A percentile compares a stretch with the other conserved stretches of the same genome.
These are phyloP conservation scores for Hyphodiscus sp. DNA, from an alignment of 2,329 filamentous ascomycete species.

Conservation along the genomic window DNA sequence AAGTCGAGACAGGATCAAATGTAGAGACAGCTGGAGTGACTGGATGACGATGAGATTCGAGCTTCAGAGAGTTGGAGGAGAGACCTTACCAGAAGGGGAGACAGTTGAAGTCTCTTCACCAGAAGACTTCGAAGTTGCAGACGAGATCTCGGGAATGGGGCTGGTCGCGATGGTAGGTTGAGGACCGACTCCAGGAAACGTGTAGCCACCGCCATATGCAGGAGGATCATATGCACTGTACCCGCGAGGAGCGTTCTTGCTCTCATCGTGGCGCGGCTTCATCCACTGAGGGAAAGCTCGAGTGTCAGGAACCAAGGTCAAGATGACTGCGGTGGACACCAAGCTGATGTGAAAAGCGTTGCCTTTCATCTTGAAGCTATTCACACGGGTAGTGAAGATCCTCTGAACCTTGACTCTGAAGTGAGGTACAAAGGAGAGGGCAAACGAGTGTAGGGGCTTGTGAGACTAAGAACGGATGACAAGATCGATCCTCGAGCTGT, in stretches of 20 bases:
- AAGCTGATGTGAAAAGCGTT: conserved; percentile 10
- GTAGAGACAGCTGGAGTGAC: neutral
- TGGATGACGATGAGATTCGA: neutral
- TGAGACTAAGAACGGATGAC: conserved; percentile 14
- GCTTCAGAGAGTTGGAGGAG: neutral
- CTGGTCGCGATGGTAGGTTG: conserved; percentile 18
- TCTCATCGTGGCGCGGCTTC: conserved; percentile 12
- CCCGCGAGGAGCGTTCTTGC: conserved; percentile 15
- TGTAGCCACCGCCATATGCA: conserved; percentile 19
- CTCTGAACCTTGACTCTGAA: neutral
- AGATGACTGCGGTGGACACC: conserved; percentile 13
- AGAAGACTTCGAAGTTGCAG: conserved; percentile 7
- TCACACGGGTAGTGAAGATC: conserved; percentile 4
- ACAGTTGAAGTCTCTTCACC: conserved; percentile 8
- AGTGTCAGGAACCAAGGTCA: conserved; percentile 14
- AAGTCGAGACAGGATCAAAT: neutral
- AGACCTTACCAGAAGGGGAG: conserved; percentile 1
- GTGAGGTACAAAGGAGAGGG: neutral
- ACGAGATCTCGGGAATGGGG: neutral
- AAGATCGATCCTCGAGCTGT: neutral
- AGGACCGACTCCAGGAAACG: conserved; percentile 23
- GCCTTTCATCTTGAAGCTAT: conserved; percentile 23
- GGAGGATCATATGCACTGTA: conserved; percentile 21
- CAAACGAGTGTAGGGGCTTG: conserved; percentile 13
- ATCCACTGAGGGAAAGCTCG: conserved; percentile 23